These are phyloP conservation scores for Xerocomus minutiporus DNA, from an alignment of 1,284 basidiomycete genomes.

Conservation along the genomic window DNA sequence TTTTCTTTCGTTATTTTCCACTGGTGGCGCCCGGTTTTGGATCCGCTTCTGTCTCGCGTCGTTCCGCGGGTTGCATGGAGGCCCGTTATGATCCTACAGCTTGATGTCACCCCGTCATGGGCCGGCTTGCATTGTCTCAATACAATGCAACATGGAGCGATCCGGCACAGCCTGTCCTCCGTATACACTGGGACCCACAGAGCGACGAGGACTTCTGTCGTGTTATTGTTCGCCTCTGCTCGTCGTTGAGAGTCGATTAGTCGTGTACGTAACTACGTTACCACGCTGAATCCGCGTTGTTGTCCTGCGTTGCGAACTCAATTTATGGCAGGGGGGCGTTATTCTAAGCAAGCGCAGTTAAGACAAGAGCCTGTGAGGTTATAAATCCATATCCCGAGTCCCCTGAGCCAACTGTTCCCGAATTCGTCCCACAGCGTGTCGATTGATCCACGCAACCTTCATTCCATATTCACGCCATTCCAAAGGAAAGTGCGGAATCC, in stretches of 20 bases:
- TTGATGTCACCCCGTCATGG: conserved; percentile 7
- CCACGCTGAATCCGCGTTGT: conserved; percentile 30
- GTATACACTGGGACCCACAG: conserved; percentile 14
- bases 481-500: conserved; percentile 19
- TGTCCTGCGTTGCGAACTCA: conserved; percentile 3
- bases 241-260: conserved; percentile 1
- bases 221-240: conserved; percentile 11
- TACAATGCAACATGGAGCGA: neutral
- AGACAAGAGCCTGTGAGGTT: neutral
- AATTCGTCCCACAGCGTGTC: neutral
- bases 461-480: conserved; percentile 29
- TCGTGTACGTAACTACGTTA: conserved; percentile 24
- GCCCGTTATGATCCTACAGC: conserved; percentile 26
- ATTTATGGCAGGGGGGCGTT: neutral
- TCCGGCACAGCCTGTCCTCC: neutral
- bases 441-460: conserved; percentile 30
- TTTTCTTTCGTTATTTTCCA: neutral
- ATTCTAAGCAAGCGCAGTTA: conserved; percentile 2
- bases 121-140: conserved; percentile 15
- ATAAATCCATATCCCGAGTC: conserved; percentile 12
- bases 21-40: neutral
- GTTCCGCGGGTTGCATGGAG: conserved; percentile 20
- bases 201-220: conserved; percentile 7
- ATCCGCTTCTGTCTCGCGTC: conserved; percentile 8
- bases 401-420: conserved; percentile 15